Evolutionary conservation across 2,329 filamentous ascomycete species (phyloP).

Genomic region (Pezicula neosporulosa): DNA sequence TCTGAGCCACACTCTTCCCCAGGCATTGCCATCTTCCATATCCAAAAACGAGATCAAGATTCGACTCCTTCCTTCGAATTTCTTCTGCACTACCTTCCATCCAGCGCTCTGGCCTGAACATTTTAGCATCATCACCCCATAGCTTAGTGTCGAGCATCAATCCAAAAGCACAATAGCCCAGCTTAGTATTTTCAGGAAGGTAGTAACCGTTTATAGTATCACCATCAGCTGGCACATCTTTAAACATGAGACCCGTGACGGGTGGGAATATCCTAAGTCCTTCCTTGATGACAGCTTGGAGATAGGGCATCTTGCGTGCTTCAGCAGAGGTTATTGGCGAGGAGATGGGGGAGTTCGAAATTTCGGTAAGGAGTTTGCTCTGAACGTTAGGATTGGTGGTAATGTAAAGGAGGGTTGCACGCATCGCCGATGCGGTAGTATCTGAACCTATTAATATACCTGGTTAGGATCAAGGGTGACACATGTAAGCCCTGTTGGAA

Average conservation of each 20-base stretch:
- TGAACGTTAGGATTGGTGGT: background rate
- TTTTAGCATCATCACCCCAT: constrained; percentile 35
- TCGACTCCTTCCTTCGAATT: constrained; percentile 32
- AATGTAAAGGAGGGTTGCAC: constrained; percentile 6
- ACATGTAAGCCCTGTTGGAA: background rate
- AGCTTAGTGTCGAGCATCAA: constrained; percentile 30
- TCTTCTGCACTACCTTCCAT: constrained; percentile 17
- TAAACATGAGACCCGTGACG: constrained; percentile 22
- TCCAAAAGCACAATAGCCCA: constrained; percentile 25
- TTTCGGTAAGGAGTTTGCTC: background rate
- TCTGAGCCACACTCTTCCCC: constrained; percentile 27
- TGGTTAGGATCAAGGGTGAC: background rate
- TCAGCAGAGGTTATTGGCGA: constrained; percentile 31
- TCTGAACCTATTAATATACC: constrained; percentile 33
- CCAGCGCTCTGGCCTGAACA: constrained; percentile 43
- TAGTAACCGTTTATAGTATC: constrained; percentile 8
- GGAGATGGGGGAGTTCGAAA: constrained; percentile 1
- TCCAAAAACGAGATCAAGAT: constrained; percentile 34
- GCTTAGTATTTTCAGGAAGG: constrained; percentile 6
- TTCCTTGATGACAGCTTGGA: constrained; percentile 47
- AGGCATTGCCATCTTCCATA: constrained; percentile 28
- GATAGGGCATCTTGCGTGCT: constrained; percentile 37
- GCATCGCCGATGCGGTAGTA: constrained; percentile 22
- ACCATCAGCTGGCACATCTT: constrained; percentile 12
- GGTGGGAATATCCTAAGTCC: constrained; percentile 42